Base-by-base conservation (phyloP, 768 basidiomycete species). In the Melanogaster broomeanus region DNA sequence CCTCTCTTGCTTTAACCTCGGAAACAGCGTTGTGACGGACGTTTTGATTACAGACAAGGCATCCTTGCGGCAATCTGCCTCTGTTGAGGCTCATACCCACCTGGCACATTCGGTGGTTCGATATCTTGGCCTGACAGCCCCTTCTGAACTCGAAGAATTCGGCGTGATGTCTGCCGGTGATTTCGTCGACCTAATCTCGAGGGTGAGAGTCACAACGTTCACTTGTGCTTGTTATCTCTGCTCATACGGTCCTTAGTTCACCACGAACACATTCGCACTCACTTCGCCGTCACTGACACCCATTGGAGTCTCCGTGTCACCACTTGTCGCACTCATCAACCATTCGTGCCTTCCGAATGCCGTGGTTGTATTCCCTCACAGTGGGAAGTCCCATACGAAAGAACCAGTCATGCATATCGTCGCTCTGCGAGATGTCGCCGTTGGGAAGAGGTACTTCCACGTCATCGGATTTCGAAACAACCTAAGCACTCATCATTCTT, bases 271-370 rank as follows among this genome's bases (percentile, higher is more conserved):
- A 0, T 90, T 98, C 63, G 88, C 94, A 0, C 72, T 97, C 10
- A 87, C 93, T 1, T 81, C 87, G 0, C 84, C 89, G 0, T 79
- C 88, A 4, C 74, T 98, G 15, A 79, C 82, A 2, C 88, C 94
- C 0, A 75, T 98, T 31, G 96, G 96, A 6, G 85, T 86, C 2
- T 83, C 87, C n/a, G 78, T 95, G 13, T 89, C 90, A 1, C 94
- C 95, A 0, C 61, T 80, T 0, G 72, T 87, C 4, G 94, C 94
- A 0, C 74, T 97, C 11, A 79, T 89, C 50, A 97, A 97, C 62
- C 94, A 98, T 63, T 89, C 88, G 0, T 95, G 93, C 62, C 77
- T 82, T 19, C 91, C 92, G 0, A 95, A 97, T 62, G 92, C 88
- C 0, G 90, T 87, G 28, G 80, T 95, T n/a, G 90, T 98, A 4